Base-by-base conservation (phyloP, 2,329 filamentous ascomycete species). In the Exserohilum turcica region DNA sequence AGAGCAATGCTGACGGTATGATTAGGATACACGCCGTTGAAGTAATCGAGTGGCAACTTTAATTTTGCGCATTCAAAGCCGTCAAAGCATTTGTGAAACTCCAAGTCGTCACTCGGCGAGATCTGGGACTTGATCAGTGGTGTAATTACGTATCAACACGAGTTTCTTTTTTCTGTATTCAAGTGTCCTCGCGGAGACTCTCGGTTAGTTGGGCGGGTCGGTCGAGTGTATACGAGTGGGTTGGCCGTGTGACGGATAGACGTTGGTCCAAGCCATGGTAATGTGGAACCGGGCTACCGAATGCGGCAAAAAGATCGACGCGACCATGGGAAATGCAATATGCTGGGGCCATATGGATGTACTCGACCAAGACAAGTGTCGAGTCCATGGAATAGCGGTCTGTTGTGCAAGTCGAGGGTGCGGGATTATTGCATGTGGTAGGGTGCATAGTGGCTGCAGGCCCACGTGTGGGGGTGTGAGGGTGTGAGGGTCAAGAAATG, bases 31-130 rank as follows among this genome's bases (percentile, higher is more conserved):
- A 67, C 72, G 46, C 68, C 70, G 42, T 74, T 74, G 63, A 73
- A 74, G 55, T 73, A 73, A 53, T 74, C 72, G 12, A 74, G 53
- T 27, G 73, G 73, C 12, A 74, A 46, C 39, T 68, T 66, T 15
- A 74, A 48, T 53, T 70, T 73, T 12, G 73, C 70, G 44, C 73
- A 75, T 56, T 73, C 59, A 36, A 73, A 70, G 8, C 44, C 56
- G 39, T 58, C 54, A 50, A 64, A 71, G 52, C 72, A 75, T 8
- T 65, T 50, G 43, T 68, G 62, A 44, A 74, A 74, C 16, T 66
- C 49, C 5, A 74, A 50, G 13, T 64, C 21, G 32, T 68, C 59
- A 21, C 56, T 61, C 4, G 67, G 52, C 32, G 56, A 45, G 33
- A 71, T 66, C 68, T 73, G 51, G 19, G 36, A 18, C 15, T 38